phyloP scores from a whole-genome alignment of 768 basidiomycete genomes.

The Kwoniella dejecticola region DNA sequence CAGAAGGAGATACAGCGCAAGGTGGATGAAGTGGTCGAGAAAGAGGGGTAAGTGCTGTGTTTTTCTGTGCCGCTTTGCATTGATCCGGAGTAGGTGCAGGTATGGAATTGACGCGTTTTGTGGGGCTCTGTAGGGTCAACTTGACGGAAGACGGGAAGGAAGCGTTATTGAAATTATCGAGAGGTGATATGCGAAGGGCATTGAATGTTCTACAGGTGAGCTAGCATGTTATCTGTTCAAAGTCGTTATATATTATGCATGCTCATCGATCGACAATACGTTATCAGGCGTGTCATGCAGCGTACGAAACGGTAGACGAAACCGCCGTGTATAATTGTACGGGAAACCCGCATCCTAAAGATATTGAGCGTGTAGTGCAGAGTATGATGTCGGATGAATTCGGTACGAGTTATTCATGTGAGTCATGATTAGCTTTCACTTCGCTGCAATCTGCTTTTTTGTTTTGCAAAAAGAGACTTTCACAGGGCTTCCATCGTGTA shows the following conservation, averaged over 20 bases:
- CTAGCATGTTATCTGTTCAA: too few relatives aligned
- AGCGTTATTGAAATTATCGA: conserved; percentile 86
- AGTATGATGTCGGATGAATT: conserved; percentile 97
- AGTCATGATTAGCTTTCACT: conserved; percentile 19
- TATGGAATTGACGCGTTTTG: too few relatives aligned
- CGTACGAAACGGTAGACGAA: conserved; percentile 85
- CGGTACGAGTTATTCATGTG: conserved; percentile 72
- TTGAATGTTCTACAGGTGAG: conserved; percentile 82
- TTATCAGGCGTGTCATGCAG: conserved; percentile 82
- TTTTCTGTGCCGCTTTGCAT: too few relatives aligned
- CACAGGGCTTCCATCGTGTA: too few relatives aligned
- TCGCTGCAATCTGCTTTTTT: too few relatives aligned
- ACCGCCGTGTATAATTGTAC: conserved; percentile 95
- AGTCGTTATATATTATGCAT: too few relatives aligned
- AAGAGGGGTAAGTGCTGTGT: conserved; percentile 70
- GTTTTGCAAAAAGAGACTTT: too few relatives aligned
- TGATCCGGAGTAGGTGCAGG: too few relatives aligned
- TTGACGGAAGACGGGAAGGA: conserved; percentile 80
- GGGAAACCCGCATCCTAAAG: conserved; percentile 90
- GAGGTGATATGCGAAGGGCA: conserved; percentile 96
- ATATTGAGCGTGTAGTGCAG: conserved; percentile 89
- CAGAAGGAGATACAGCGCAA: conserved; percentile 81
- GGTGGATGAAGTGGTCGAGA: conserved; percentile 72
- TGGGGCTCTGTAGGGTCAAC: conserved; percentile 68
- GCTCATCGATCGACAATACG: too few relatives aligned